Conservation (phyloP, 2,329 filamentous ascomycete species). For the Zymoseptoria brevis region DNA sequence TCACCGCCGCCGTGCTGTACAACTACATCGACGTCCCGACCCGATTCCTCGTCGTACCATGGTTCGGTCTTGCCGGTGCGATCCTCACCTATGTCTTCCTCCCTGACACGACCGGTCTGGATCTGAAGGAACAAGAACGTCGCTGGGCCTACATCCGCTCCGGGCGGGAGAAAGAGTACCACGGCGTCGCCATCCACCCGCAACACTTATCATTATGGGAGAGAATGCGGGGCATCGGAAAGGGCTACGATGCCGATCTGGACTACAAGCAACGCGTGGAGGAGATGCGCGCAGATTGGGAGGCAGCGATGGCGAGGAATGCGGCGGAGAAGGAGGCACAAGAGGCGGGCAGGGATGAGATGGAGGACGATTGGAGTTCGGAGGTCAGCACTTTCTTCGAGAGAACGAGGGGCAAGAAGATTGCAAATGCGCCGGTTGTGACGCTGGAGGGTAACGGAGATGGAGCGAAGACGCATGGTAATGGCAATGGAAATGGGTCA, state of each 20-base stretch:
- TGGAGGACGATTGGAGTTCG: constrained; percentile 35
- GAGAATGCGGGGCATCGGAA: constrained; percentile 66
- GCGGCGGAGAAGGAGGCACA: constrained; percentile 42
- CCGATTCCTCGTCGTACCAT: constrained; percentile 88
- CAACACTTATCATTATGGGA: constrained; percentile 86
- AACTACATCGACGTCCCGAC: constrained; percentile 82
- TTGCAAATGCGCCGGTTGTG: constrained; percentile 2
- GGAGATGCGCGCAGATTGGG: constrained; percentile 60
- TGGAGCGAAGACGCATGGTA: constrained; percentile 3
- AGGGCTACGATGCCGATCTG: constrained; percentile 71
- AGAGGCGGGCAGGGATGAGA: constrained; percentile 33
- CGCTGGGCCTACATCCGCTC: constrained; percentile 81
- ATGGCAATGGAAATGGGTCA: constrained; percentile 3
- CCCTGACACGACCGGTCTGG: constrained; percentile 92
- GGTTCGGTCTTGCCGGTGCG: constrained; percentile 87
- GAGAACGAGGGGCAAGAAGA: constrained; percentile 34
- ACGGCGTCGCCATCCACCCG: constrained; percentile 85
- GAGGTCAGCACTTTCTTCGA: constrained; percentile 49
- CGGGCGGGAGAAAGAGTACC: constrained; percentile 73
- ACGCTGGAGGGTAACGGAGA: constrained; percentile 1
- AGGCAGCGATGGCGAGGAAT: constrained; percentile 49
- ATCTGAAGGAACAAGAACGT: constrained; percentile 94
- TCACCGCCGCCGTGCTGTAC: constrained; percentile 81
- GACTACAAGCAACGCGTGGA: constrained; percentile 74
- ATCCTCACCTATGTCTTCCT: constrained; percentile 77